Evolutionary conservation across 306 rosid species (phyloP), one percentile per base, ranked within the genome.

Genomic region (Gynostemma pentaphyllum): DNA sequence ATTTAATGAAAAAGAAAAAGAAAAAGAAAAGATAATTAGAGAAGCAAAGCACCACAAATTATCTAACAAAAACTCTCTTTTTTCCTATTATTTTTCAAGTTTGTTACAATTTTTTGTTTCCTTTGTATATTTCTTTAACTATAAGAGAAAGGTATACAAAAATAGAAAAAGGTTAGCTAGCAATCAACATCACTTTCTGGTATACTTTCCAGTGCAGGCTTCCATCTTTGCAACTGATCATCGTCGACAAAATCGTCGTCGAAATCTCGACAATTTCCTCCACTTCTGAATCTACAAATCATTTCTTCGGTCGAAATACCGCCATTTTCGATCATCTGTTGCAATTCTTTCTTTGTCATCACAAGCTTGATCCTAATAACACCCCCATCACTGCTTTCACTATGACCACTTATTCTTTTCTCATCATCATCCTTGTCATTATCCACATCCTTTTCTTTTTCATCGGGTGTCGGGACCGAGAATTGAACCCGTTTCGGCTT

Each of bases 281-380:
- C 76, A 53, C 48, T 66, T 15, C 68, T 78, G 37, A 68, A 70
- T 36, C 64, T 75, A 54, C 84, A 76, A 39, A 81, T 73, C 83
- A 79, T 76, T 41, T 77, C 77, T 14, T 71, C 78, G 5, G 73
- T 85, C 1, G 87, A 68, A 77, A 83, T 45, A 45, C 80, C 91
- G 69, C 82, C 96, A 46, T 67, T 77, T 5, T 64, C 70, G 51
- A 87, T 54, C 86, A 91, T 76, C 72, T 80, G 78, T 12, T 76
- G 77, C 59, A 91, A 68, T 22, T 91, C 76, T 55, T 79, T 75
- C 83, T 85, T 91, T 5, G 82, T 85, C 19, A 91, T 77, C 32
- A 91, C 85, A 42, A 91, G 49, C 76, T 91, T 91, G 46, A 91
- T 77, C 72, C 91, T 87, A 40, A 91, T 81, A 10, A 80, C 87